Conservation (phyloP, 345 rosid genomes). For the Geranium brycei region DNA sequence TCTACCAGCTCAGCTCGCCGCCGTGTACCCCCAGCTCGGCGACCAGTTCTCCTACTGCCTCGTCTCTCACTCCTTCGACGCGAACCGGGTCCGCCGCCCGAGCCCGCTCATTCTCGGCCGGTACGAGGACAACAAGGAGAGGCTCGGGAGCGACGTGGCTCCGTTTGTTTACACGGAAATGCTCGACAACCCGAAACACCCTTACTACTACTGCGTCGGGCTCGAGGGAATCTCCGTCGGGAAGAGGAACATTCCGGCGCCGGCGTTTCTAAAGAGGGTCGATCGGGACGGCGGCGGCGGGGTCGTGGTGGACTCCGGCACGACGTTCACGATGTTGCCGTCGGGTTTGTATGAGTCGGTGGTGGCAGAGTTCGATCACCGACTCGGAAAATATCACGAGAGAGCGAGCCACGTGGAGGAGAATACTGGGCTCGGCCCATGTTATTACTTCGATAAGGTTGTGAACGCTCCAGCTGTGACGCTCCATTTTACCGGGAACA, state of each 20-base stretch:
- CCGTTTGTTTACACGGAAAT: constrained; percentile 50
- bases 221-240: constrained; percentile 75
- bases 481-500: constrained; percentile 58
- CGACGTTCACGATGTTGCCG: constrained; percentile 90
- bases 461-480: constrained; percentile 40
- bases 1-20: constrained; percentile 61
- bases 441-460: constrained; percentile 38
- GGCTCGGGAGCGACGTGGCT: constrained; percentile 8
- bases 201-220: constrained; percentile 76
- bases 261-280: constrained; percentile 37
- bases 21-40: constrained; percentile 53
- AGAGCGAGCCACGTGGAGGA: constrained; percentile 55
- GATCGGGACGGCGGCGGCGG: constrained; percentile 64
- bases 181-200: constrained; percentile 71
- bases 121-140: constrained; percentile 33
- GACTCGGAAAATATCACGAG: constrained; percentile 39
- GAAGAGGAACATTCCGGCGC: constrained; percentile 49
- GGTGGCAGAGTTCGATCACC: constrained; percentile 49
- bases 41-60: constrained; percentile 77
- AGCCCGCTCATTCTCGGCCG: constrained; percentile 93
- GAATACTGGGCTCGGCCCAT: constrained; percentile 59
- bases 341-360: constrained; percentile 46
- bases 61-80: constrained; percentile 76
- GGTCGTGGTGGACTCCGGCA: constrained; percentile 83
- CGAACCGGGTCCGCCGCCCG: constrained; percentile 46